These are phyloP conservation scores for Stagonosporopsis tanaceti DNA, from an alignment of 2,329 filamentous ascomycete genomes.

Conservation along the genomic window DNA sequence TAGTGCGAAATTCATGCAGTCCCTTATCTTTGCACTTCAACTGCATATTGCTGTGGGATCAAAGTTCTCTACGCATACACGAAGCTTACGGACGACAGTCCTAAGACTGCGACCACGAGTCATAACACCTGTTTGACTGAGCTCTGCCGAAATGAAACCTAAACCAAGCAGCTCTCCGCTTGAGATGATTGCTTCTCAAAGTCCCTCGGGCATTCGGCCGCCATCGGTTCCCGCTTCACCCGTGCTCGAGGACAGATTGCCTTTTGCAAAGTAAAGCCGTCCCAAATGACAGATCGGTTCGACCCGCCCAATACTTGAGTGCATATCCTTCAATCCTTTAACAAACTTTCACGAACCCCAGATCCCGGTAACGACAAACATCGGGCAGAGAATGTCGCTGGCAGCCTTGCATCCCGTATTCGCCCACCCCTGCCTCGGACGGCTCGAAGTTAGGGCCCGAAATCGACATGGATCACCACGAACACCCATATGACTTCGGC, in stretches of 20 bases:
- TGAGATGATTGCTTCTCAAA: neutral
- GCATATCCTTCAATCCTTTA: constrained; percentile 15
- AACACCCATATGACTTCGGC: constrained; percentile 28
- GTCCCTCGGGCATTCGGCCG: neutral
- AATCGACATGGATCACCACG: constrained; percentile 23
- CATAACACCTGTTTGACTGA: neutral
- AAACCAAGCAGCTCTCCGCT: neutral
- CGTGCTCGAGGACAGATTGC: constrained; percentile 9
- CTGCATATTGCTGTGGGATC: neutral
- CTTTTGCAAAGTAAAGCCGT: neutral
- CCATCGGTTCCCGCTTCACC: neutral
- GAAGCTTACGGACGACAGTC: neutral
- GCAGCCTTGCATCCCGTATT: constrained; percentile 19
- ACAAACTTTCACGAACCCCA: constrained; percentile 11
- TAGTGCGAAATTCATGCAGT: neutral
- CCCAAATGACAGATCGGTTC: constrained; percentile 7
- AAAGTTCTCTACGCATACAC: neutral
- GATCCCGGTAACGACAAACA: constrained; percentile 19
- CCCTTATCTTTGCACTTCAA: neutral
- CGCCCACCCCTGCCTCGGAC: constrained; percentile 17
- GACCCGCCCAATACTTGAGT: constrained; percentile 19
- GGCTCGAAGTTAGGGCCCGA: constrained; percentile 12
- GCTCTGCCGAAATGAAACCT: neutral
- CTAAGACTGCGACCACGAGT: neutral
- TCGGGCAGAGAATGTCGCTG: constrained; percentile 10